phyloP scores from a whole-genome alignment of 805 yeast species.

The Scheffersomyces stipitis region DNA sequence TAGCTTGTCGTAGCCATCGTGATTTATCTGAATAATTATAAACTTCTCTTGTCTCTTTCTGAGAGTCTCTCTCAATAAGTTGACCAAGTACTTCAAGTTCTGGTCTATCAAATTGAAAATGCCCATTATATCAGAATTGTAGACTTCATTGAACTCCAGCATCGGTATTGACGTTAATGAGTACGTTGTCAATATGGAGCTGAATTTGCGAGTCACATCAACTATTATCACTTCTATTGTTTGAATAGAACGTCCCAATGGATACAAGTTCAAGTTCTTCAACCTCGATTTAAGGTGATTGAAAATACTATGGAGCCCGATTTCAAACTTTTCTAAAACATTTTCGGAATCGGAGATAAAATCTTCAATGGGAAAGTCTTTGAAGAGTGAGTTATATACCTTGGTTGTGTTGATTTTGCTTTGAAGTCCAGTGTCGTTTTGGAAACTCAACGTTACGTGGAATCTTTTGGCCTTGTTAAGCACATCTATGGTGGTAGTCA shows the following conservation, averaged over 20 bases:
- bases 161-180: conserved; percentile 47
- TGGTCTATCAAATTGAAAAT: conserved; percentile 57
- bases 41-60: conserved; percentile 73
- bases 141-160: conserved; percentile 33
- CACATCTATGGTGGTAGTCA: conserved; percentile 56
- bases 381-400: conserved; percentile 61
- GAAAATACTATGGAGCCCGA: conserved; percentile 50
- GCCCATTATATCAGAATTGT: conserved; percentile 19
- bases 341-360: conserved; percentile 29
- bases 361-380: conserved; percentile 68
- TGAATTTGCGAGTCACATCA: conserved; percentile 52
- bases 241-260: conserved; percentile 60
- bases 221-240: conserved; percentile 64
- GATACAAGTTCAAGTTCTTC: conserved; percentile 53
- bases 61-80: conserved; percentile 69
- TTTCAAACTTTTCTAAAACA: conserved; percentile 42
- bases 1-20: conserved; percentile 32
- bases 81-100: conserved; percentile 60
- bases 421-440: conserved; percentile 67
- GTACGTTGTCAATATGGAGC: conserved; percentile 31
- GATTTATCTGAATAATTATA: conserved; percentile 59
- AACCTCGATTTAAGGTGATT: conserved; percentile 61
- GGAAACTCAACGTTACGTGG: conserved; percentile 72
- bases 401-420: conserved; percentile 52
- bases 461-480: conserved; percentile 72